Percentiles rank a stretch among this genome's conserved stretches.
Evolutionary conservation across 345 rosid species (phyloP).

Genomic region (Gynandropsis gynandra): DNA sequence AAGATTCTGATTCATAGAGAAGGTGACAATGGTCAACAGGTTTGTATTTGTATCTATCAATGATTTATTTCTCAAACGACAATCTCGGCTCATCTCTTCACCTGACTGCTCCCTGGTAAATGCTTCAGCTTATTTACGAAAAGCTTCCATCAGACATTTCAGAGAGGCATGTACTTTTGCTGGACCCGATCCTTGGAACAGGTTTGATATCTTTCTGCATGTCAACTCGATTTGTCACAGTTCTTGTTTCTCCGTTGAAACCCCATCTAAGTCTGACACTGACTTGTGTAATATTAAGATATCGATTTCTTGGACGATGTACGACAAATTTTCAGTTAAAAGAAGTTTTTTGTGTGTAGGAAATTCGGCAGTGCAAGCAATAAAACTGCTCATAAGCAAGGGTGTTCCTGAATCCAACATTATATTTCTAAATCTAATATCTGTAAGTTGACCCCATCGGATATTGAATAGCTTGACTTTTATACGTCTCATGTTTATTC

Average conservation of each 20-base stretch:
- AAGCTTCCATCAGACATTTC: conserved; percentile 81
- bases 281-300: too few relatives aligned
- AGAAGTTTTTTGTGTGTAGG: conserved; percentile 36
- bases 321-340: too few relatives aligned
- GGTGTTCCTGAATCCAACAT: conserved; percentile 86
- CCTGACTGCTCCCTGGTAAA: conserved; percentile 4
- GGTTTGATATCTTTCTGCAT: conserved; percentile 32
- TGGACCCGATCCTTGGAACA: conserved; percentile 95
- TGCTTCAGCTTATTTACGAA: conserved; percentile 72
- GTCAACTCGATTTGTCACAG: background rate
- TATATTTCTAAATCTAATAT: conserved; percentile 85
- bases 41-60: conserved; percentile 14
- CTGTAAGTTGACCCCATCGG: conserved; percentile 50
- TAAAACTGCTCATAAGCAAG: conserved; percentile 65
- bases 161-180: conserved; percentile 72
- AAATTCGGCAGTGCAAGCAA: conserved; percentile 89
- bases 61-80: background rate
- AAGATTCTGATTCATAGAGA: conserved; percentile 91
- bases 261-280: too few relatives aligned
- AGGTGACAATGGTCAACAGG: conserved; percentile 94
- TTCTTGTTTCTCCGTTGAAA: background rate
- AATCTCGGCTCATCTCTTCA: conserved; percentile 7
- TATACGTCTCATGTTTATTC: conserved; percentile 5
- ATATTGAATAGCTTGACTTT: background rate
- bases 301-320: too few relatives aligned